Base-by-base conservation (phyloP, 2,329 filamentous ascomycete species). In the Fusarium sp. region DNA sequence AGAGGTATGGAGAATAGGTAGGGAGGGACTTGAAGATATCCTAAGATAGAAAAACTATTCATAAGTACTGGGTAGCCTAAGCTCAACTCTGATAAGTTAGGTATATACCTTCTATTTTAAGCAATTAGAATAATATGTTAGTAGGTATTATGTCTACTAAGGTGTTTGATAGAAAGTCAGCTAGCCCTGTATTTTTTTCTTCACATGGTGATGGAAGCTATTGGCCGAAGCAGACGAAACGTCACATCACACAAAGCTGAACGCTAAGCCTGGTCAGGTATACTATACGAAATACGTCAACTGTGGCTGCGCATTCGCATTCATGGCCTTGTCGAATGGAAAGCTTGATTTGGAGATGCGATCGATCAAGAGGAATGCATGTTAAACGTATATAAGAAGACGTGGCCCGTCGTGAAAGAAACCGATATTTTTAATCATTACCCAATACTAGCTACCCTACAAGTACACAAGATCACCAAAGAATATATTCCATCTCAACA, bases 201-300 rank as follows among this genome's bases (percentile, higher is more conserved):
- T 19, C 19, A 45, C 27, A 14, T 37, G 13, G 23, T 15, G 31
- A 41, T 27, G 10, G n/a, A 11, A 45, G 31, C 47, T 23, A 53
- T 59, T 63, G 46, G 53, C 9, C 41, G 11, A 41, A 36, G 13
- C 2, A 27, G 25, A 15, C 25, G 44, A 27, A 31, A 9, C 33
- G 38, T 50, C 49, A 49, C 32, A 25, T 8, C 9, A 48, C 19
- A 19, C 19, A 17, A 3, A 5, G 11, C 4, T 3, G 2, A 8
- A 21, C 61, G 49, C 67, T 57, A 70, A 51, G 36, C 65, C 46
- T 9, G 25, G 41, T 61, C 21, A 33, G 55, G 67, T 32, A 32
- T 29, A 21, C 14, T 38, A 58, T 70, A 70, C 67, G 65, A 69
- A 42, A 49, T 49, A 50, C 60, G 49, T 53, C 55, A 52, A 48